Conservation (phyloP, 805 yeast genomes). For the Ogataea salicorniae region DNA sequence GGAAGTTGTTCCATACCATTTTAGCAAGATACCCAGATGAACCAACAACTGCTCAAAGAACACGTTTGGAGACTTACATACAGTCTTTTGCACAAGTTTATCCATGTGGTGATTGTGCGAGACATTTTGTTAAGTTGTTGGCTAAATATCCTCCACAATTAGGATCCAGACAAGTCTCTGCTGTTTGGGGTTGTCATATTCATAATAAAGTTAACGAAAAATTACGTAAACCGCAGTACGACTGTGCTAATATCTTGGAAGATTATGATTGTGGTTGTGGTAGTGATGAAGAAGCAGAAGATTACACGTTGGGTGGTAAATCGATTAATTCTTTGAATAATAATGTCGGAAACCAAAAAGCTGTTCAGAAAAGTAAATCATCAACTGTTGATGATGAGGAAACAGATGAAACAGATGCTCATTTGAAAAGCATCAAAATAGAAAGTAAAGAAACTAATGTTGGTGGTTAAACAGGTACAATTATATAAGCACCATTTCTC, state of each 20-base stretch:
- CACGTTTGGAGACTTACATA: constrained; percentile 60
- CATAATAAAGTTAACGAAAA: constrained; percentile 83
- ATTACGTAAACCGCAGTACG: constrained; percentile 66
- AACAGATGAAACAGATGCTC: constrained; percentile 30
- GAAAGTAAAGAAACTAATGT: constrained; percentile 37
- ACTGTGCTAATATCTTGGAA: constrained; percentile 78
- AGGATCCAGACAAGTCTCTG: constrained; percentile 69
- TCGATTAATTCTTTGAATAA: constrained; percentile 8
- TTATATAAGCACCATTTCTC: too few species aligned
- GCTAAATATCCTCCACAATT: constrained; percentile 80
- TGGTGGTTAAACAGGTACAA: constrained; percentile 14
- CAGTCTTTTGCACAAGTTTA: constrained; percentile 82
- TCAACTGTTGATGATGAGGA: constrained; percentile 7
- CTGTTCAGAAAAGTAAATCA: neutral
- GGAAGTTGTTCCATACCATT: constrained; percentile 90
- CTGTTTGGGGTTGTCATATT: constrained; percentile 92
- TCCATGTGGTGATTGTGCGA: constrained; percentile 96
- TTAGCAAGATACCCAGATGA: constrained; percentile 86
- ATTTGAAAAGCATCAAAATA: constrained; percentile 40
- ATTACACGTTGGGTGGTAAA: constrained; percentile 25
- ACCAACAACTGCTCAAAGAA: constrained; percentile 61
- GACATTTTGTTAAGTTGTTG: constrained; percentile 74
- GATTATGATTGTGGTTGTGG: constrained; percentile 98
- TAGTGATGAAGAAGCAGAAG: constrained; percentile 53
- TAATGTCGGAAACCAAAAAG: neutral